Base-by-base conservation (phyloP, 495 filamentous ascomycete species). In the Filosporella fistucella region DNA sequence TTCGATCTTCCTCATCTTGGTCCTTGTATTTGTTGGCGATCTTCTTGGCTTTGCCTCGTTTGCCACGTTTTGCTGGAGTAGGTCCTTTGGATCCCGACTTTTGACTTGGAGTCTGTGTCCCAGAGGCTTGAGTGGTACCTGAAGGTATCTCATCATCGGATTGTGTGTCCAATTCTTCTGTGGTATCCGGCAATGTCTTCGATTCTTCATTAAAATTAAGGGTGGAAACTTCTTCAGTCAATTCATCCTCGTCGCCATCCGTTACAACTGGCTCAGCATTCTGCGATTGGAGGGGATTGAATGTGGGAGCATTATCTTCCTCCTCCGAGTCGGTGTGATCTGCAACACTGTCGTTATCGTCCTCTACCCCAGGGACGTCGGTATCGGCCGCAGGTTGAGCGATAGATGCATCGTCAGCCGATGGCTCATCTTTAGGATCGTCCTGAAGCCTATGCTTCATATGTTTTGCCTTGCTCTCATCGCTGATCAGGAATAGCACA, bases 1-100 rank as follows among this genome's bases (percentile, higher is more conserved):
- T 79, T 32, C 90, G 86, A 53, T 98, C 93, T 59, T 93, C 90
- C 14, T 94, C 90, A 58, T 96, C 90, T 74, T 98, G 93, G 57
- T 94, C 74, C 25, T 88, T 89, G 64, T 98, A 98, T 67, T 96
- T 97, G 37, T 76, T 67, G 21, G 89, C 88, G 0, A 86, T 78
- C 59, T 94, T 95, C 70, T 93, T 95, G 36, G 80, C 78, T 61
- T 96, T 98, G 35, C 72, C 76, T 46, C 78, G 81, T 65, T 95
- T 91, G 29, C 90, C 93, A 21, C 91, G 88, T 30, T 85, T 80
- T 25, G 64, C 64, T 26, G 61, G 47, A 51, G 54, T 55, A 40
- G 67, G 62, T 1, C 42, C 56, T 63, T 77, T 69, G 10, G 62
- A 42, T 21, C 51, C 46, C 25, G 44, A 46, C 48, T 62, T 45